Evolutionary conservation across 2,329 filamentous ascomycete genomes (phyloP).

Genomic region (Pseudogymnoascus verrucosus): DNA sequence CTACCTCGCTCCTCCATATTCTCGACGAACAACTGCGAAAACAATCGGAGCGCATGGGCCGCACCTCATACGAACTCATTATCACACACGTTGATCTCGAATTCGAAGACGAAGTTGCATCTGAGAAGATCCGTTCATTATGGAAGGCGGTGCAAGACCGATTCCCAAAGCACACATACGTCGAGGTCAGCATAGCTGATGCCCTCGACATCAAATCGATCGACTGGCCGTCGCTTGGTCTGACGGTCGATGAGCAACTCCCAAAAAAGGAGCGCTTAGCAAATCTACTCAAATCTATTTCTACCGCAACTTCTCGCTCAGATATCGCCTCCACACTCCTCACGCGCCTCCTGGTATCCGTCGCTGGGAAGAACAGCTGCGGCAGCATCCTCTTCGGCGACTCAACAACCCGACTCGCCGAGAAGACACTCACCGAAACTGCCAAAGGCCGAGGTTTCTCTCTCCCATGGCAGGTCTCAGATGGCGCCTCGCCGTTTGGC

Average conservation of each 20-base stretch:
- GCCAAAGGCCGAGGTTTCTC: constrained; percentile 84
- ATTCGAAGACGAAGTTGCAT: constrained; percentile 21
- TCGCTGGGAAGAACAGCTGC: constrained; percentile 52
- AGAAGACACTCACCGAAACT: constrained; percentile 76
- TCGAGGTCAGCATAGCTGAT: constrained; percentile 53
- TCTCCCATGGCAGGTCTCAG: constrained; percentile 72
- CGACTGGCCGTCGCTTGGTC: constrained; percentile 43
- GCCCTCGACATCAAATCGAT: constrained; percentile 46
- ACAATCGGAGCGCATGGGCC: constrained; percentile 56
- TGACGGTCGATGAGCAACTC: constrained; percentile 14
- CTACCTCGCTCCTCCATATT: constrained; percentile 67
- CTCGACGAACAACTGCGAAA: constrained; percentile 61
- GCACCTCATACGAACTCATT: constrained; percentile 59
- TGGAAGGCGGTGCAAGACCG: constrained; percentile 36
- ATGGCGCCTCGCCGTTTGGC: constrained; percentile 44
- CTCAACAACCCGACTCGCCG: constrained; percentile 80
- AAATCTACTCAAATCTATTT: constrained; percentile 48
- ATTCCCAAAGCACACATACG: constrained; percentile 61
- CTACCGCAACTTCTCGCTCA: constrained; percentile 65
- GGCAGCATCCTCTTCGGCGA: constrained; percentile 73
- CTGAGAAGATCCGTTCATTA: background rate
- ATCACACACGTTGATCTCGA: constrained; percentile 41
- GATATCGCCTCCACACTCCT: constrained; percentile 67
- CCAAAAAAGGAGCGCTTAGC: constrained; percentile 31
- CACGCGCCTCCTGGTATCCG: constrained; percentile 60